phyloP scores from a whole-genome alignment of 2,329 filamentous ascomycete genomes.

The Phyllachora maydis region DNA sequence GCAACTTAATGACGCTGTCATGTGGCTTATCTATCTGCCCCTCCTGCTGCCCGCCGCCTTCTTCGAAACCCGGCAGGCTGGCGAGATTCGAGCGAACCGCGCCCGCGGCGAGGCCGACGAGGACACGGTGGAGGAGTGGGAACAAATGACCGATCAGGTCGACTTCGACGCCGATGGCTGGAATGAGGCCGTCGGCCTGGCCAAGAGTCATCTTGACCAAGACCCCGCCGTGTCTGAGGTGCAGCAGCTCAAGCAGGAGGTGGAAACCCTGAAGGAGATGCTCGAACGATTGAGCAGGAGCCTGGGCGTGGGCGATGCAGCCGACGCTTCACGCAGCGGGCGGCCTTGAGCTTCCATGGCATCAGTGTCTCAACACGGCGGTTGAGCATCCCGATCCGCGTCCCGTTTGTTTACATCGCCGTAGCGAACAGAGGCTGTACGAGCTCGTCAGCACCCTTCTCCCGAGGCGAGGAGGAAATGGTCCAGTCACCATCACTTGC shows the following conservation, averaged over 20 bases:
- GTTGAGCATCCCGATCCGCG: constrained; percentile 5
- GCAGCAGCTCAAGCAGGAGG: constrained; percentile 32
- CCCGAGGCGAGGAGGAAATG: too few relatives aligned
- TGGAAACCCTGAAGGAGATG: constrained; percentile 32
- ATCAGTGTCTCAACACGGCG: background rate
- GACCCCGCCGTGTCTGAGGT: constrained; percentile 59
- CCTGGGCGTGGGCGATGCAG: constrained; percentile 1
- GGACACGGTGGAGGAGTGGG: constrained; percentile 80
- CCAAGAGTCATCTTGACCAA: constrained; percentile 62
- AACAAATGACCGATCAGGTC: constrained; percentile 50
- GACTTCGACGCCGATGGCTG: constrained; percentile 75
- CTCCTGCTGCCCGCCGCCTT: constrained; percentile 60
- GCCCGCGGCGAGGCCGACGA: constrained; percentile 73
- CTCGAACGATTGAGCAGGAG: constrained; percentile 12
- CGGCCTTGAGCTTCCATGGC: background rate
- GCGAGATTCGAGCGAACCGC: constrained; percentile 51
- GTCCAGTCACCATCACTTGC: too few relatives aligned
- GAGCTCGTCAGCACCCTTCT: too few relatives aligned
- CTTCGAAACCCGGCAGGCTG: constrained; percentile 45
- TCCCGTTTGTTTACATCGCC: too few relatives aligned
- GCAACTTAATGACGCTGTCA: constrained; percentile 69
- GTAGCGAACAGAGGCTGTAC: too few relatives aligned
- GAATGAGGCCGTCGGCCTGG: constrained; percentile 57
- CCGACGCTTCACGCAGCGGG: too few relatives aligned
- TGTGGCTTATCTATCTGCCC: constrained; percentile 71